Base-by-base conservation (phyloP, 1,139 yeast species). In the Zygosaccharomyces pseudobailii region DNA sequence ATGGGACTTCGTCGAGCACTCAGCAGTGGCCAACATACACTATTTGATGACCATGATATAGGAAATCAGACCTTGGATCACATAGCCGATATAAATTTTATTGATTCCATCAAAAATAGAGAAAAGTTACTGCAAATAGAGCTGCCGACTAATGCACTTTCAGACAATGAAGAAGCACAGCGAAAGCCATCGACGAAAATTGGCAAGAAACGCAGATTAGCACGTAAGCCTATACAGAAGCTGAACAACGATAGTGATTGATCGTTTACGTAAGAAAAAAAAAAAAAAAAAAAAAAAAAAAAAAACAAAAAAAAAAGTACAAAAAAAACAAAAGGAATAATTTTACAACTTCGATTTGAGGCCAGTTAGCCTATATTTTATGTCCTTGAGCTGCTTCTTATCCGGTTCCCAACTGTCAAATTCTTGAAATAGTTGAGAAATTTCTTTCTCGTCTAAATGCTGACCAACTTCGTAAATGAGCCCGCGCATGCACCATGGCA, bases 401-500 rank as follows among this genome's bases (percentile, higher is more conserved):
- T 84, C 90, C 0, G 97, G 97, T 45, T 78, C 77, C 97, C 97
- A 90, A 27, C 72, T 69, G 42, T 84, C 92, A 65, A 87, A 90
- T 65, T 84, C 84, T 19, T 73, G 74, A 54, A 84, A 79, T 39
- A 89, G 73, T 45, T 73, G 73, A 37, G 74, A 71, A 25, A 88
- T 77, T 52, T 85, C 87, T 33, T 73, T 71, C 44, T 71, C 68
- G 37, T 82, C 76, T 45, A 71, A 40, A 58, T 70, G 55, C 44
- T 61, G 55, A 44, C 62, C 46, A 49, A 77, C 68, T 62, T 89
- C 84, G 55, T 79, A 76, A 31, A 89, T 68, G 38, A 90, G 68
- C 0, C 97, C 96, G 39, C 96, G 72, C 67, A 88, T 77, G 59
- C 95, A 86, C 97, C 97, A 90, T 0, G 97, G 97, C 31, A 90